phyloP scores from a whole-genome alignment of 192 early-diverging fungal genomes.

The Radiomyces spectabilis region DNA sequence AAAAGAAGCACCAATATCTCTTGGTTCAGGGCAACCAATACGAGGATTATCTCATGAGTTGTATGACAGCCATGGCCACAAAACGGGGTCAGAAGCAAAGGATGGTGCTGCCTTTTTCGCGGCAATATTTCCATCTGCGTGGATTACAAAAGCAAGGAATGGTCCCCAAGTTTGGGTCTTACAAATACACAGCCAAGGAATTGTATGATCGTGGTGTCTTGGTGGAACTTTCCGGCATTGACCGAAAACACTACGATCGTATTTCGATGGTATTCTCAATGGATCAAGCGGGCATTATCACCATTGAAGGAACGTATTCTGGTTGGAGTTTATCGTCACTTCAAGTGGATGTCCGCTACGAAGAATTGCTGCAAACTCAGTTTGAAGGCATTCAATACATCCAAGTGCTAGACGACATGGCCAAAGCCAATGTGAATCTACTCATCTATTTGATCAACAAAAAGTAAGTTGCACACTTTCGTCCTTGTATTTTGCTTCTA shows the following conservation, averaged over 20 bases:
- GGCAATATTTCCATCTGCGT: conserved; percentile 92
- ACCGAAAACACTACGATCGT: conserved; percentile 78
- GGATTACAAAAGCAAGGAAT: conserved; percentile 78
- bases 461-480: conserved; percentile 57
- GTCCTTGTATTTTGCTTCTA: too few species aligned
- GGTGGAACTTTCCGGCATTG: conserved; percentile 74
- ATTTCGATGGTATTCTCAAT: conserved; percentile 91
- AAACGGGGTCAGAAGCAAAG: conserved; percentile 56
- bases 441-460: conserved; percentile 96
- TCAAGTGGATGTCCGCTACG: conserved; percentile 77
- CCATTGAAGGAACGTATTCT: conserved; percentile 76
- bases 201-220: conserved; percentile 91
- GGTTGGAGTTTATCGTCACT: conserved; percentile 62
- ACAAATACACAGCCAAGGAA: conserved; percentile 94
- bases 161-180: conserved; percentile 95
- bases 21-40: conserved; percentile 84
- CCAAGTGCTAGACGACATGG: conserved; percentile 82
- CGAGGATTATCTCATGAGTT: conserved; percentile 85
- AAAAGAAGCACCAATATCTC: conserved; percentile 78
- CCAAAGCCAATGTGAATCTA: conserved; percentile 93
- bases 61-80: conserved; percentile 79
- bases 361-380: conserved; percentile 92
- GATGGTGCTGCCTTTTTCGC: conserved; percentile 82
- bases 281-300: conserved; percentile 86
- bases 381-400: conserved; percentile 90